Conservation (phyloP, 768 basidiomycete genomes). For the Phanerodontia chrysosporium region DNA sequence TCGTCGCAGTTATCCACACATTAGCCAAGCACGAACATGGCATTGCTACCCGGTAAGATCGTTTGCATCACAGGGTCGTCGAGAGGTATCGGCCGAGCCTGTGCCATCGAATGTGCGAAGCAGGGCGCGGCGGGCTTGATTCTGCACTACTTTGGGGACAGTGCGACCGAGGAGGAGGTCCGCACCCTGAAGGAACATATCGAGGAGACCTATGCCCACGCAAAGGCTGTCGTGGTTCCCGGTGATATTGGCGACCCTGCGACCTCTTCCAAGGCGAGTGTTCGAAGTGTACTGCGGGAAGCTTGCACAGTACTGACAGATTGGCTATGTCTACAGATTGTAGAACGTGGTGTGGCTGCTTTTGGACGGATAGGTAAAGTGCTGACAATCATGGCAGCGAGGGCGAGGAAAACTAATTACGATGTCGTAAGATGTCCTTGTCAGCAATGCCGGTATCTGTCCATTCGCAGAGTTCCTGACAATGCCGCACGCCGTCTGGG, state of each 20-base stretch:
- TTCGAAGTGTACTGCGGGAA: neutral
- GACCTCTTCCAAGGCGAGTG: constrained; percentile 49
- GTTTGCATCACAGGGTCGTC: constrained; percentile 74
- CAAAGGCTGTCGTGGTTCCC: constrained; percentile 44
- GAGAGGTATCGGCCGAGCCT: constrained; percentile 68
- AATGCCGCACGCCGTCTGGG: constrained; percentile 62
- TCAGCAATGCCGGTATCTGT: constrained; percentile 64
- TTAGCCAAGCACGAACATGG: constrained; percentile 15
- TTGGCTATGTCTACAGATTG: constrained; percentile 41
- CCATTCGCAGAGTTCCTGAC: constrained; percentile 73
- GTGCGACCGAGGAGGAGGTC: constrained; percentile 47
- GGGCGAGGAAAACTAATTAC: neutral
- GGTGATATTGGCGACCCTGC: constrained; percentile 62
- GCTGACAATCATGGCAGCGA: constrained; percentile 26
- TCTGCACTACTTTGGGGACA: constrained; percentile 65
- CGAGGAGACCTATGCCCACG: constrained; percentile 30
- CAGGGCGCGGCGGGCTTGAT: constrained; percentile 62
- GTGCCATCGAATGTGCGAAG: constrained; percentile 59
- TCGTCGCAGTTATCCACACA: neutral
- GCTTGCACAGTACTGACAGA: neutral
- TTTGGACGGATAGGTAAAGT: constrained; percentile 63
- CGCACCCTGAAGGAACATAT: constrained; percentile 43
- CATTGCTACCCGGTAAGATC: constrained; percentile 49
- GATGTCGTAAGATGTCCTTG: constrained; percentile 41
- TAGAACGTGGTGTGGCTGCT: constrained; percentile 49